Evolutionary conservation across 768 basidiomycete genomes (phyloP).

Genomic region (Collybia mongolica): DNA sequence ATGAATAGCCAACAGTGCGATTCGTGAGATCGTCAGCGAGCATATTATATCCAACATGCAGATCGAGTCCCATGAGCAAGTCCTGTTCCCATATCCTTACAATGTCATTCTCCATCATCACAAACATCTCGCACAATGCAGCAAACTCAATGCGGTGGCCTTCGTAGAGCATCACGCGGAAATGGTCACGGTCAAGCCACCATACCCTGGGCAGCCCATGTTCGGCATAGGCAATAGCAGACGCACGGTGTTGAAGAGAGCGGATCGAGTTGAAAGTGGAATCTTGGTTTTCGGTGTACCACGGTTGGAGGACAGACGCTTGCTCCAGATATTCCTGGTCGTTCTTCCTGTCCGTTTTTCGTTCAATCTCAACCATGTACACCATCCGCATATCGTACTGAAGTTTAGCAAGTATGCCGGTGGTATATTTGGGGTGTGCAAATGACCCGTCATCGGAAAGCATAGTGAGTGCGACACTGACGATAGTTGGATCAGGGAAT

Average conservation of each 20-base stretch:
- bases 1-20: constrained; percentile 15
- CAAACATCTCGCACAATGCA: constrained; percentile 8
- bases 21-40: constrained; percentile 17
- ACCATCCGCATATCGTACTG: constrained; percentile 10
- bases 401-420: constrained; percentile 3
- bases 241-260: constrained; percentile 17
- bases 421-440: constrained; percentile 1
- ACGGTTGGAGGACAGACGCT: neutral
- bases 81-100: constrained; percentile 15
- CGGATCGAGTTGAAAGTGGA: constrained; percentile 16
- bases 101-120: constrained; percentile 6
- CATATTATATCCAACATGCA: constrained; percentile 9
- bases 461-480: constrained; percentile 4
- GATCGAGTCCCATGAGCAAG: constrained; percentile 7
- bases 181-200: constrained; percentile 17
- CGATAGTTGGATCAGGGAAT: constrained; percentile 18
- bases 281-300: constrained; percentile 12
- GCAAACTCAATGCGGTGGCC: constrained; percentile 11
- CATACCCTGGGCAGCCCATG: constrained; percentile 11
- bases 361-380: constrained; percentile 5
- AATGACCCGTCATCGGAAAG: constrained; percentile 4
- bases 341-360: neutral
- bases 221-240: constrained; percentile 9
- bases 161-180: constrained; percentile 11
- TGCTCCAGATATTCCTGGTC: neutral